Evolutionary conservation across 2,329 filamentous ascomycete species (phyloP).

Genomic region (Domatiomyces catenatus): DNA sequence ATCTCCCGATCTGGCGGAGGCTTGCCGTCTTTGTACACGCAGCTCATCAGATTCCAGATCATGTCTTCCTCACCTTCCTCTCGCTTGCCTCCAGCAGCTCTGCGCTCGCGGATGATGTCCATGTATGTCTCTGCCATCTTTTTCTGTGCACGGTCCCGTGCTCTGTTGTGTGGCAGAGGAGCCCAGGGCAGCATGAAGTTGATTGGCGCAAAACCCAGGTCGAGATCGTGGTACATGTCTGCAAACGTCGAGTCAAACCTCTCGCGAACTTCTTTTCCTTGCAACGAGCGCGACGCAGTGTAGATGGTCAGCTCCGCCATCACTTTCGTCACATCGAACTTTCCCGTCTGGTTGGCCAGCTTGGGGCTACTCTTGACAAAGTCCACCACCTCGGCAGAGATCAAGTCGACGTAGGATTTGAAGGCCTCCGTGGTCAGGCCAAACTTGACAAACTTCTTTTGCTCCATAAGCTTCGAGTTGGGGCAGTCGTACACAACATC

Average conservation of each 20-base stretch:
- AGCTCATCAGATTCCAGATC: conserved; percentile 66
- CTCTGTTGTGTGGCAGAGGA: conserved; percentile 60
- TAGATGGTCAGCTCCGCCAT: conserved; percentile 69
- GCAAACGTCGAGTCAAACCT: conserved; percentile 59
- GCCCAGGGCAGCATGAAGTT: conserved; percentile 73
- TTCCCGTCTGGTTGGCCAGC: conserved; percentile 36
- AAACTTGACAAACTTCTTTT: conserved; percentile 68
- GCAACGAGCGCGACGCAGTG: conserved; percentile 61
- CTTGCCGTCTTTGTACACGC: conserved; percentile 58
- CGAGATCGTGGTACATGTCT: conserved; percentile 62
- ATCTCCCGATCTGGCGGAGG: conserved; percentile 58
- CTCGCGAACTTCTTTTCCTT: conserved; percentile 60
- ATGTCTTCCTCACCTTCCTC: conserved; percentile 46
- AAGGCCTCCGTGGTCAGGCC: conserved; percentile 46
- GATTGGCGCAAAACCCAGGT: conserved; percentile 62
- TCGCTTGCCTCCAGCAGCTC: conserved; percentile 28
- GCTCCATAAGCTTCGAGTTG: conserved; percentile 85
- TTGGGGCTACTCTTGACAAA: conserved; percentile 39
- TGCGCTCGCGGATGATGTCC: conserved; percentile 52
- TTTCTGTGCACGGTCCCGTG: conserved; percentile 53
- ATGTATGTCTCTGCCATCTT: conserved; percentile 58
- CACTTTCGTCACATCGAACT: conserved; percentile 42
- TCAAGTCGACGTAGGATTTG: conserved; percentile 61
- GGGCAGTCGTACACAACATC: conserved; percentile 65
- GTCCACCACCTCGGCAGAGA: conserved; percentile 54